Conservation (phyloP, 139 green algal species). For the Coelastrella sp. region DNA sequence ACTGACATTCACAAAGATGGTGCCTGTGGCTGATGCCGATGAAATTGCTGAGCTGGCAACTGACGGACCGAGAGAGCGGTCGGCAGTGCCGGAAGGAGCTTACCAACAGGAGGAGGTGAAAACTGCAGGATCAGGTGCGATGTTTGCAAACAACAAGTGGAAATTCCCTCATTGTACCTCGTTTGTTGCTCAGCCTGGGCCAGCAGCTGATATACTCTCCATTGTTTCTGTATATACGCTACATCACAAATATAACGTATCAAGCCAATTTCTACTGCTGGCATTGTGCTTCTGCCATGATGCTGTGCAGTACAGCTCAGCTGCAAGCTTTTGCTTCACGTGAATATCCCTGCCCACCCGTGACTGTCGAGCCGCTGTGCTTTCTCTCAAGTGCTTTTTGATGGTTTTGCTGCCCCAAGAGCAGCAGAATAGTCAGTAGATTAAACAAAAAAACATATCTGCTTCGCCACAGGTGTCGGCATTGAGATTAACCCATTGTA, state of each 20-base stretch:
- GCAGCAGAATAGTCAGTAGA: background rate
- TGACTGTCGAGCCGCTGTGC: too few relatives aligned
- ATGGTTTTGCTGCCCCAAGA: background rate
- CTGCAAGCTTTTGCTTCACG: too few relatives aligned
- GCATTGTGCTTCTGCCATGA: too few relatives aligned
- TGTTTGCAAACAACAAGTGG: background rate
- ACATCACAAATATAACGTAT: too few relatives aligned
- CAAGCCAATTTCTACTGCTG: too few relatives aligned
- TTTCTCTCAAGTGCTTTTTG: background rate
- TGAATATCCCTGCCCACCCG: too few relatives aligned
- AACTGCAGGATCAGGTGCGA: background rate
- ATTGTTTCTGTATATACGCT: too few relatives aligned
- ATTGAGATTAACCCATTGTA: constrained; percentile 16
- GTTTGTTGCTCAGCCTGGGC: too few relatives aligned
- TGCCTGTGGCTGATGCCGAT: background rate
- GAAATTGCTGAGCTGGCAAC: background rate
- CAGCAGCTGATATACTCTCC: too few relatives aligned
- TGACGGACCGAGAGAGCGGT: background rate
- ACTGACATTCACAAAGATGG: background rate
- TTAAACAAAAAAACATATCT: background rate
- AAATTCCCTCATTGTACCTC: too few relatives aligned
- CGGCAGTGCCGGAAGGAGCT: background rate
- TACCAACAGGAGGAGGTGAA: constrained; percentile 3
- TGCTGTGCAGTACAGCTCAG: too few relatives aligned
- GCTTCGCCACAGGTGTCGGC: background rate